phyloP scores from a whole-genome alignment of 164 flowering plant species.

The Protea cynaroides region DNA sequence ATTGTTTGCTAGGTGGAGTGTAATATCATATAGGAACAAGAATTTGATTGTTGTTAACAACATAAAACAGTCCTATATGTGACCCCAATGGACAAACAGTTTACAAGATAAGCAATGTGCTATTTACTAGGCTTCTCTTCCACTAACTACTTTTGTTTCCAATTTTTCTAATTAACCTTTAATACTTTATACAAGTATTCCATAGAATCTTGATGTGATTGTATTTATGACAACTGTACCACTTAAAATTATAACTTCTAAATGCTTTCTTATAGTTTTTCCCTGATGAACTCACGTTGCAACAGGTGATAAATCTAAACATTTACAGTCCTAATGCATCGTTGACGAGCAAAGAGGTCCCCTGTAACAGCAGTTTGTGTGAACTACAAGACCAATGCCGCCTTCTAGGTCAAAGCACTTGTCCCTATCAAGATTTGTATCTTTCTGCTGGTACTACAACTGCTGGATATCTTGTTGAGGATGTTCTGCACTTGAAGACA shows the following conservation, averaged over 20 bases:
- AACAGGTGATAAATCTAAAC: slow-evolving; percentile 40
- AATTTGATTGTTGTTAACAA: too few species aligned
- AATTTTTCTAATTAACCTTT: too few species aligned
- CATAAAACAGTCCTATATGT: too few species aligned
- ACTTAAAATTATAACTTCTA: neutral
- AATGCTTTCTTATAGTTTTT: neutral
- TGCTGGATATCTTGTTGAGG: slow-evolving; percentile 71
- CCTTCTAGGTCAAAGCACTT: slow-evolving; percentile 21
- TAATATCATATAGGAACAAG: too few species aligned
- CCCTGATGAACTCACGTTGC: neutral
- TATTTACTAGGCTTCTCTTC: neutral
- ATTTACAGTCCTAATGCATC: slow-evolving; percentile 75
- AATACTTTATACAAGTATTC: too few species aligned
- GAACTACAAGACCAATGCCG: slow-evolving; percentile 29
- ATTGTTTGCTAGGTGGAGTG: too few species aligned
- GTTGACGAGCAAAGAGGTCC: slow-evolving; percentile 48
- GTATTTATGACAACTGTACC: neutral
- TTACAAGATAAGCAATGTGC: neutral
- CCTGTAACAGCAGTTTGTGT: slow-evolving; percentile 59
- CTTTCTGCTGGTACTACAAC: slow-evolving; percentile 66
- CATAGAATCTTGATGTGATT: neutral
- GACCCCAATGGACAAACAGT: neutral
- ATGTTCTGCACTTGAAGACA: slow-evolving; percentile 59
- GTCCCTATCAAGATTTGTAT: slow-evolving; percentile 63
- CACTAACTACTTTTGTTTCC: neutral